Evolutionary conservation across 768 basidiomycete genomes (phyloP).

Genomic region (Gloeopeniophorella convolvens): DNA sequence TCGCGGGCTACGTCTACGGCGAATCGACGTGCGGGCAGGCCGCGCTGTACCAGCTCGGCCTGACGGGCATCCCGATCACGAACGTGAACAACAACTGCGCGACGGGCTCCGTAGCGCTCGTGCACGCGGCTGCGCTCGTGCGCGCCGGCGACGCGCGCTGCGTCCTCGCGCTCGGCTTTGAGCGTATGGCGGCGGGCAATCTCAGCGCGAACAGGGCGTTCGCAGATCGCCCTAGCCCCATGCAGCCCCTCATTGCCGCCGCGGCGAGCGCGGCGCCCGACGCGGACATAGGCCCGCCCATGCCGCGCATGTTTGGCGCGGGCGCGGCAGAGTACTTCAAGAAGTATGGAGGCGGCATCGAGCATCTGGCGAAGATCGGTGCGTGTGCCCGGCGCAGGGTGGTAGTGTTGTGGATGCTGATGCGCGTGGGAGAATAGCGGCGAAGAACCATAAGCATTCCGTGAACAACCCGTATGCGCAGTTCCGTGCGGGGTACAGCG

Average conservation of each 20-base stretch:
- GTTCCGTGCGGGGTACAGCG: slow-evolving; percentile 72
- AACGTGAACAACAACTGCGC: slow-evolving; percentile 90
- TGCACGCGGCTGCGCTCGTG: slow-evolving; percentile 63
- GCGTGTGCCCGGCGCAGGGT: slow-evolving; percentile 13
- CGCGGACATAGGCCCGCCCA: slow-evolving; percentile 59
- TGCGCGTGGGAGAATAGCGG: slow-evolving; percentile 36
- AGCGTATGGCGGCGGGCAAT: slow-evolving; percentile 75
- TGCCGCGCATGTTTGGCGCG: slow-evolving; percentile 71
- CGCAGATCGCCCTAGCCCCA: slow-evolving; percentile 46
- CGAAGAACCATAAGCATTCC: slow-evolving; percentile 81
- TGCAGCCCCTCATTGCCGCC: slow-evolving; percentile 37
- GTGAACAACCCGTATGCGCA: slow-evolving; percentile 82
- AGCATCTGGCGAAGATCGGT: slow-evolving; percentile 76
- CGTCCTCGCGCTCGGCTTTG: slow-evolving; percentile 78
- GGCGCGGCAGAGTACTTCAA: slow-evolving; percentile 69
- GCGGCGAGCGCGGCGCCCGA: slow-evolving; percentile 45
- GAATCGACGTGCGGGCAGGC: slow-evolving; percentile 79
- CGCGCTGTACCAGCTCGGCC: slow-evolving; percentile 74
- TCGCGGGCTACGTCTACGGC: slow-evolving; percentile 73
- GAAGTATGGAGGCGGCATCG: slow-evolving; percentile 61
- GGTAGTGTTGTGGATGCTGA: not conserved
- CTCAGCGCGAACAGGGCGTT: slow-evolving; percentile 51
- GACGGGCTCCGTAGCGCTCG: slow-evolving; percentile 74
- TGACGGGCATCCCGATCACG: slow-evolving; percentile 77
- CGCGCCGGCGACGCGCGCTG: slow-evolving; percentile 68